Evolutionary conservation across 2,329 filamentous ascomycete species (phyloP), one percentile per base, ranked within the genome.

Genomic region (Dactylellina leptospora): DNA sequence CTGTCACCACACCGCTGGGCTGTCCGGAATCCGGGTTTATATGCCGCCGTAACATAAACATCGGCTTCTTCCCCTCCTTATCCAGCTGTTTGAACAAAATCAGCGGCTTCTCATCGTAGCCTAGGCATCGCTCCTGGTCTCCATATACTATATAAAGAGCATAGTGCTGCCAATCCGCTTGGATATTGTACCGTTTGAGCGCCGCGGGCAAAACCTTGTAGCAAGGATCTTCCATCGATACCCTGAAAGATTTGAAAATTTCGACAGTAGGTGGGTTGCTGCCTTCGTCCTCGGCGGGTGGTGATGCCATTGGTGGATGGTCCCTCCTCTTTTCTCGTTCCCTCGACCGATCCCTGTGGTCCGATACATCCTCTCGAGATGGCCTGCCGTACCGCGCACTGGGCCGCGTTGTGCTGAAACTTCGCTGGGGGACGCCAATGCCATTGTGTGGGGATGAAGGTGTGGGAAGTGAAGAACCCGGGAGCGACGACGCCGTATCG

Each of bases 201-300:
- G 95, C 95, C 13, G 96, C 95, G 1, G 95, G 95, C 1, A 99
- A 84, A 25, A 99, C 95, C 79, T 97, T 97, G 82, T 96, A 90
- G 82, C 95, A 99, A 1, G 95, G 95, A 78, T 99, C 95, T 76
- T 99, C 95, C 86, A 97, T 96, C 79, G 91, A 95, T 74, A 99
- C 95, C 38, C 93, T 89, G 85, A 99, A 99, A 0, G 91, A 96
- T 80, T 99, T 99, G 87, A 97, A 97, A 70, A 99, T 97, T 80
- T 99, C 95, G 70, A 97, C 93, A 40, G 80, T 82, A 13, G 80
- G 80, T 5, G 80, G 80, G 48, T 78, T 75, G 25, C 74, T 64
- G 16, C 61, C 42, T n/a, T 73, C 69, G 50, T 73, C 69, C 0
- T 73, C 69, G 22, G 51, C 66, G 0, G 69, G 40, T 20, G 68